Base-by-base conservation (phyloP, 257 asterid species). In the Lantana camara region DNA sequence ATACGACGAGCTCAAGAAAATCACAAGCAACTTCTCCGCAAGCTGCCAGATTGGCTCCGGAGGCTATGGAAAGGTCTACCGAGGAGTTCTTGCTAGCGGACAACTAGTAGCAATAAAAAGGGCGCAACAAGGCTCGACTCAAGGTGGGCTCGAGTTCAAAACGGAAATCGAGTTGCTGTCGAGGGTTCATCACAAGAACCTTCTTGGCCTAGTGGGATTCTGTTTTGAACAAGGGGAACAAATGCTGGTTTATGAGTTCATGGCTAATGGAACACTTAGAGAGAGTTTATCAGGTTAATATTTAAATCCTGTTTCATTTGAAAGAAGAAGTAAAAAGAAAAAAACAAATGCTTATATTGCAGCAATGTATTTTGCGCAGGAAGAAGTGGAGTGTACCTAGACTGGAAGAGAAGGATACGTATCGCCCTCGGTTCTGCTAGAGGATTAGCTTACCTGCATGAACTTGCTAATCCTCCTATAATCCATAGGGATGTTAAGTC, bases 161-260 rank as follows among this genome's bases (percentile, higher is more conserved):
- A 92, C 90, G 8, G 98, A 92, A 65, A 92, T 92, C 23, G 97
- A 92, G 84, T 67, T 92, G 75, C 97, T 92, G 35, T 92, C 98
- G 24, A 79, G 97, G 63, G 98, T 92, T 35, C 98, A 92, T 79
- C 98, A 92, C 82, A 92, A 92, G 74, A 87, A 89, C 76, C 95
- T 92, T 20, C 90, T 92, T 47, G 90, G 93, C 65, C 91, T 92
- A 12, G 84, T 89, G 50, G 98, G 98, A 52, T 92, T 92, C 76
- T 82, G 98, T 72, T 89, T 92, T 51, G 98, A 92, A 73, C 97
- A 87, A 75, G 96, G 91, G 15, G 97, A 92, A 49, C 98, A 92
- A 63, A 83, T 89, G 87, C 59, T 92, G 81, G 95, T 92, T 1
- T 92, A 92, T 13, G 98, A 92, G 76, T 89, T 81, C 64, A 89